phyloP scores from a whole-genome alignment of 2,329 filamentous ascomycete species.

The Neofusicoccum laricinum region DNA sequence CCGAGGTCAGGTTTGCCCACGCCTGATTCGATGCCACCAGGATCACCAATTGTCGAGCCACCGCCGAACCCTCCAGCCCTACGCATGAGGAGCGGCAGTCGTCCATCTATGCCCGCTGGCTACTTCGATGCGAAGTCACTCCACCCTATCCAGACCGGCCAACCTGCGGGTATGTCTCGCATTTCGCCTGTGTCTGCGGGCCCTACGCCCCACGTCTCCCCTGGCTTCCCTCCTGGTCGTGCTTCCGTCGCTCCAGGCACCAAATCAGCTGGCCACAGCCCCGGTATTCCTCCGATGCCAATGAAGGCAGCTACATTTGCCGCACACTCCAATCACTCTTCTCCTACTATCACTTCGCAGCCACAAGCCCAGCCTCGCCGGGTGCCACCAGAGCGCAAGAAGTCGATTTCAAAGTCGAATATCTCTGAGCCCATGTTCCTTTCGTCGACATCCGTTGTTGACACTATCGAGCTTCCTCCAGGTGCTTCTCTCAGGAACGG shows the following conservation, averaged over 20 bases:
- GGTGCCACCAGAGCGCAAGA: conserved; percentile 45
- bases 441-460: conserved; percentile 56
- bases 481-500: conserved; percentile 55
- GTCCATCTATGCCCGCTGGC: conserved; percentile 24
- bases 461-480: conserved; percentile 56
- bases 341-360: conserved; percentile 18
- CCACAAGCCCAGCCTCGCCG: conserved; percentile 23
- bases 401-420: conserved; percentile 57
- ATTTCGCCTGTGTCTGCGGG: not conserved
- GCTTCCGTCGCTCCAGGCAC: conserved; percentile 22
- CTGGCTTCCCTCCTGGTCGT: conserved; percentile 22
- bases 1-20: not conserved
- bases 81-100: conserved; percentile 38
- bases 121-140: conserved; percentile 35
- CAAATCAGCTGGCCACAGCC: conserved; percentile 5
- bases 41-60: not conserved
- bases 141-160: conserved; percentile 34
- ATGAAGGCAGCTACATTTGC: conserved; percentile 20
- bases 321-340: conserved; percentile 23
- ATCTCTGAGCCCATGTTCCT: conserved; percentile 60
- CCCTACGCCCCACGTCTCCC: not conserved
- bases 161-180: not conserved
- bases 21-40: not conserved
- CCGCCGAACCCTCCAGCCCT: conserved; percentile 25
- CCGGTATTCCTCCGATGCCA: conserved; percentile 17